Evolutionary conservation across 176 grass and related monocot genomes (phyloP).

Genomic region (Eragrostis nindensis): DNA sequence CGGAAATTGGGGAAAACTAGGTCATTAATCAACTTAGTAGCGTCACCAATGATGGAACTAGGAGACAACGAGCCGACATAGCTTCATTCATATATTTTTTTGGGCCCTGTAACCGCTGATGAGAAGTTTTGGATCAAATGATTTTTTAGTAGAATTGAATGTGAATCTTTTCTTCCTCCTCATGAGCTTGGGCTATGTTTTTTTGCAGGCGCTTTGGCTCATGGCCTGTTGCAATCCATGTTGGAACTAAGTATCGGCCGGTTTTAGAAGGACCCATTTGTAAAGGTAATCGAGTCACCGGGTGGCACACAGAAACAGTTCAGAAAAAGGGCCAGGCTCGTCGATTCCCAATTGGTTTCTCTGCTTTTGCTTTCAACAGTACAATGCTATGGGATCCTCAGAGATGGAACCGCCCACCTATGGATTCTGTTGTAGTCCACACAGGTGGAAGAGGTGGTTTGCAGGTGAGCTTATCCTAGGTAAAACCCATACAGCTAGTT

Average conservation of each 20-base stretch:
- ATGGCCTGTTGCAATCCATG: conserved; percentile 83
- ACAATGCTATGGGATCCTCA: conserved; percentile 91
- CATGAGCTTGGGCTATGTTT: conserved; percentile 31
- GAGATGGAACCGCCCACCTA: conserved; percentile 68
- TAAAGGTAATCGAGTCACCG: conserved; percentile 78
- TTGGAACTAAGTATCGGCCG: conserved; percentile 54
- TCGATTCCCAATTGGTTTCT: conserved; percentile 69
- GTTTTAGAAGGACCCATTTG: conserved; percentile 84
- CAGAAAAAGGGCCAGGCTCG: conserved; percentile 49
- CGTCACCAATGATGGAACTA: not conserved
- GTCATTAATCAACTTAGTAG: not conserved
- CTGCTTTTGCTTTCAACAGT: conserved; percentile 90
- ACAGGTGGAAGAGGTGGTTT: conserved; percentile 63
- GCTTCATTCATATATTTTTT: not conserved
- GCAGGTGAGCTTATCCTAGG: conserved; percentile 61
- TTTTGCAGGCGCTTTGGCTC: conserved; percentile 72
- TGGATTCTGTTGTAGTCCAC: conserved; percentile 74
- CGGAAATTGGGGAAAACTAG: no score
- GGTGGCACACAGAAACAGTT: conserved; percentile 61
- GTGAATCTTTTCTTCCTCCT: not conserved
- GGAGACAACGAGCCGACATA: conserved; percentile 15
- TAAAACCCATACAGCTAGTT: not conserved
- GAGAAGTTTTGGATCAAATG: conserved; percentile 21
- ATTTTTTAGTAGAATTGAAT: conserved; percentile 23
- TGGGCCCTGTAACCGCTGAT: conserved; percentile 3